phyloP scores from a whole-genome alignment of 202 grass and related monocot genomes.

The Bolboschoenoplectus hybrid region DNA sequence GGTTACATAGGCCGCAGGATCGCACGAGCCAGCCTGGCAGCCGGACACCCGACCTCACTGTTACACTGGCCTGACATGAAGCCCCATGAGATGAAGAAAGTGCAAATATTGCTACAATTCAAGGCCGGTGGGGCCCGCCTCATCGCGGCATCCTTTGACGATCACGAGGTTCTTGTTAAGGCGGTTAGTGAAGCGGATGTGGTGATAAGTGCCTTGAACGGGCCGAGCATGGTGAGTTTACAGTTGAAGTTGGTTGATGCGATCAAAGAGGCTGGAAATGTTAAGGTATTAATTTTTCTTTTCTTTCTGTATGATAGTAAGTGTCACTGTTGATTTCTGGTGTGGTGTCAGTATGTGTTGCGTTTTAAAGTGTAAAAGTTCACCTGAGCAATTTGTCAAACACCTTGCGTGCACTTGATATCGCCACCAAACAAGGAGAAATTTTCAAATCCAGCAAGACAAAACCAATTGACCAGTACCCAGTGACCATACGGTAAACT shows the following conservation, averaged over 20 bases:
- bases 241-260: slow-evolving; percentile 65
- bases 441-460: background rate
- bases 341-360: background rate
- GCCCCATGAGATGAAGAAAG: slow-evolving; percentile 43
- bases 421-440: background rate
- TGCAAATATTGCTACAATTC: slow-evolving; percentile 55
- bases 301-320: background rate
- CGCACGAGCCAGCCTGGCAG: slow-evolving; percentile 51
- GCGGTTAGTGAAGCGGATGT: slow-evolving; percentile 59
- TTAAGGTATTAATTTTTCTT: slow-evolving; percentile 47
- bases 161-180: slow-evolving; percentile 46
- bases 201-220: slow-evolving; percentile 52
- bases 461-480: background rate
- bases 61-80: slow-evolving; percentile 53
- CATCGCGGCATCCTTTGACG: slow-evolving; percentile 49
- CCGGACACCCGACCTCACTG: slow-evolving; percentile 54
- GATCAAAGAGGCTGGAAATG: slow-evolving; percentile 59
- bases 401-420: background rate
- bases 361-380: background rate
- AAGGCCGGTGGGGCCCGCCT: slow-evolving; percentile 49
- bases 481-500: background rate
- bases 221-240: slow-evolving; percentile 18
- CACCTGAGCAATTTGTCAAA: background rate
- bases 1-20: slow-evolving; percentile 52
- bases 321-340: background rate